A percentile compares a stretch with the other conserved stretches of the same genome.
These are phyloP conservation scores for Gossypium sturtianum DNA, from an alignment of 345 rosid genomes.

Conservation along the genomic window DNA sequence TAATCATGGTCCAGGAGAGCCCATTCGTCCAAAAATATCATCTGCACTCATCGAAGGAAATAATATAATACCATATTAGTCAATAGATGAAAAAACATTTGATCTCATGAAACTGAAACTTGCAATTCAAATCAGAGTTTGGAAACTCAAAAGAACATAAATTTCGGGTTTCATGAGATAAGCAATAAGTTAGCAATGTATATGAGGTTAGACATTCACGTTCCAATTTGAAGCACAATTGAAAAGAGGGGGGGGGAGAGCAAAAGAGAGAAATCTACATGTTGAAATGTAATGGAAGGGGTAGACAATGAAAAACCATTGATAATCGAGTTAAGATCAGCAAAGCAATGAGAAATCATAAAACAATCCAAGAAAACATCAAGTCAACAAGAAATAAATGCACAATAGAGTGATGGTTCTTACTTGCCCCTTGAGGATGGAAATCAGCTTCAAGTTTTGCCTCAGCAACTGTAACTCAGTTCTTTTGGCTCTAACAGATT, in stretches of 20 bases:
- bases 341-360: not conserved
- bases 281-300: not conserved
- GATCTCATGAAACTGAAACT: not conserved
- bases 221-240: not conserved
- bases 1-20: constrained; percentile 48
- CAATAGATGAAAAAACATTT: not conserved
- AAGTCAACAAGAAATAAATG: constrained; percentile 15
- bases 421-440: constrained; percentile 70
- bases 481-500: constrained; percentile 67
- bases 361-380: not conserved
- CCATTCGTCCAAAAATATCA: constrained; percentile 59
- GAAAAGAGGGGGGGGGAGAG: not conserved
- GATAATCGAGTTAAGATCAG: not conserved
- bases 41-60: constrained; percentile 37
- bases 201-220: not conserved
- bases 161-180: not conserved
- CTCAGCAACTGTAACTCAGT: constrained; percentile 51
- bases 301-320: not conserved
- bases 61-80: not conserved
- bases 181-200: not conserved
- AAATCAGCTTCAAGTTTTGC: constrained; percentile 59
- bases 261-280: not conserved
- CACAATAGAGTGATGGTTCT: constrained; percentile 16
- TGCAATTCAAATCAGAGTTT: not conserved
- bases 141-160: not conserved